A percentile compares a stretch with the other conserved stretches of the same genome.
Evolutionary conservation across 306 rosid species (phyloP).

Genomic region (Corylus avellana): DNA sequence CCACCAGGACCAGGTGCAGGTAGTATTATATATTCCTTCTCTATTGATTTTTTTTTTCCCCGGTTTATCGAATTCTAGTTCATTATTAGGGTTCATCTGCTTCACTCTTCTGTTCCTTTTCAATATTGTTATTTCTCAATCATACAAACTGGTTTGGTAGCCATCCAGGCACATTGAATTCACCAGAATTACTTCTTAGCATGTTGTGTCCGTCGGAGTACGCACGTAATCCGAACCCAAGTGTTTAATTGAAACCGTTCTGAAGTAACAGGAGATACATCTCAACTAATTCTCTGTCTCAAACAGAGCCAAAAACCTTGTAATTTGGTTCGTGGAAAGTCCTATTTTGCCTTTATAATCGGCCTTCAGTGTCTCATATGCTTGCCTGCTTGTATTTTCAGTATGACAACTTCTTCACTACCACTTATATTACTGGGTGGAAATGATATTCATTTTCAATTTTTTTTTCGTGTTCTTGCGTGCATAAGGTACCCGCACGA

Average conservation of each 20-base stretch:
- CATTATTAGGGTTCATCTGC: neutral
- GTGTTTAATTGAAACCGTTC: neutral
- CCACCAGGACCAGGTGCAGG: neutral
- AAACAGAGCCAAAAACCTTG: neutral
- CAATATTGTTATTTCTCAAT: neutral
- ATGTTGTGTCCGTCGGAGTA: neutral
- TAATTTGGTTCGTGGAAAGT: neutral
- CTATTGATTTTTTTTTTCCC: neutral
- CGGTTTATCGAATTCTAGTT: neutral
- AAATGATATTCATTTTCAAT: neutral
- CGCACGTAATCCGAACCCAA: too few relatives aligned
- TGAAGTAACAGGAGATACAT: neutral
- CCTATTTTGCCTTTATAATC: neutral
- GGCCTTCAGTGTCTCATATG: neutral
- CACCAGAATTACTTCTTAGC: neutral
- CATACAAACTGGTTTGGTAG: neutral
- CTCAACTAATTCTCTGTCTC: neutral
- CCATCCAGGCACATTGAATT: neutral
- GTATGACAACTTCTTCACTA: neutral
- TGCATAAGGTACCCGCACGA: conserved; percentile 41
- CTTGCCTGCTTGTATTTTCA: neutral
- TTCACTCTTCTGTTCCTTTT: neutral
- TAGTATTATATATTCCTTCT: too few relatives aligned
- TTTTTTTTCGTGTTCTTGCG: neutral
- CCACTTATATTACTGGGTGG: neutral